Evolutionary conservation across 805 yeast species (phyloP).

Genomic region (Ogataea degrootiae): DNA sequence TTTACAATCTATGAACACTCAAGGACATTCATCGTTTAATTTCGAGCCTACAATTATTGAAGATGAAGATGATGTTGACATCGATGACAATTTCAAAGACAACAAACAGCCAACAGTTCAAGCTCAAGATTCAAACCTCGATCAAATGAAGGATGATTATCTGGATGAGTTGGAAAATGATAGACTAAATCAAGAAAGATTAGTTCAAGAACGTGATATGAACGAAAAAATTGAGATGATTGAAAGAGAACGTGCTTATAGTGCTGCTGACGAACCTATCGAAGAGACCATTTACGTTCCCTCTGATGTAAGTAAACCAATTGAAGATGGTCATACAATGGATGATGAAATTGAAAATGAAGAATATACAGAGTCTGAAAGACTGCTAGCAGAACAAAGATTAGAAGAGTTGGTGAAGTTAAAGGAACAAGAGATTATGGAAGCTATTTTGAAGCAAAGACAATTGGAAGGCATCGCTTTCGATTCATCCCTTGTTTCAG

Average conservation of each 20-base stretch:
- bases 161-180: constrained; percentile 27
- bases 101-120: background rate
- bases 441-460: constrained; percentile 17
- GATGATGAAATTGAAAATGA: constrained; percentile 10
- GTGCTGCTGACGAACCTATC: constrained; percentile 4
- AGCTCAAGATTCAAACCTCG: constrained; percentile 16
- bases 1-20: constrained; percentile 20
- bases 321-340: constrained; percentile 6
- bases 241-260: constrained; percentile 25
- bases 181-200: constrained; percentile 27
- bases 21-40: constrained; percentile 10
- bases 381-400: constrained; percentile 22
- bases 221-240: constrained; percentile 36
- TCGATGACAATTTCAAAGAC: background rate
- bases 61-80: constrained; percentile 13
- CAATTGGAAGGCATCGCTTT: constrained; percentile 11
- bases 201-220: constrained; percentile 35
- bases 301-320: constrained; percentile 6
- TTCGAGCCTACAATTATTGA: constrained; percentile 22
- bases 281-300: constrained; percentile 9
- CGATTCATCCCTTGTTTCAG: constrained; percentile 17
- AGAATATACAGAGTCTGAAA: constrained; percentile 22
- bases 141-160: constrained; percentile 21
- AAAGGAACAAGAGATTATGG: constrained; percentile 26
- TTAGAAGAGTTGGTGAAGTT: constrained; percentile 22